A percentile compares a stretch with the other conserved stretches of the same genome.
Conservation (phyloP, 768 basidiomycete species). For the Suillus lakei region DNA sequence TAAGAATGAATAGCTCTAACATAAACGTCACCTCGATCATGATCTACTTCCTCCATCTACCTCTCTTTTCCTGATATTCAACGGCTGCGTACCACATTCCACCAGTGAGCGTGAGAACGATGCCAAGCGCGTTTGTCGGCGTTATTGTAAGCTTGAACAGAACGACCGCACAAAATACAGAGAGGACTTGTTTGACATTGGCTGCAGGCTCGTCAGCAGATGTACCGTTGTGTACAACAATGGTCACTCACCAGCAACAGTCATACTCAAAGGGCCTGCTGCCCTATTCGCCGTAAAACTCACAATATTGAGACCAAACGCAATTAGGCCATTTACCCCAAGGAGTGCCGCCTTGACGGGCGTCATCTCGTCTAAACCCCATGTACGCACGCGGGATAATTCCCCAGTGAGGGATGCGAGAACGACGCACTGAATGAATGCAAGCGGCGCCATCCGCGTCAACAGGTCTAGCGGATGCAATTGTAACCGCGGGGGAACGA, state of each 20-base stretch:
- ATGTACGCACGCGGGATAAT: constrained; percentile 61
- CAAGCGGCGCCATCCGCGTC: constrained; percentile 89
- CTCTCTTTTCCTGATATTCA: constrained; percentile 58
- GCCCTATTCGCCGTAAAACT: constrained; percentile 96
- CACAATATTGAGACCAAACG: constrained; percentile 92
- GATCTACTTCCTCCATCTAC: constrained; percentile 18
- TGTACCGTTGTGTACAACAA: background rate
- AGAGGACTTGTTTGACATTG: constrained; percentile 93
- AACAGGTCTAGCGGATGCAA: constrained; percentile 86
- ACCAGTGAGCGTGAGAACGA: constrained; percentile 81
- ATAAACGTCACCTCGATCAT: background rate
- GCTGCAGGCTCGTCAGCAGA: constrained; percentile 45
- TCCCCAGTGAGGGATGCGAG: constrained; percentile 85
- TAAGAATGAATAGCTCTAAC: too few relatives aligned
- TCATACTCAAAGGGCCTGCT: constrained; percentile 89
- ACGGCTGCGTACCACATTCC: constrained; percentile 82
- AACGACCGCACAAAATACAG: constrained; percentile 80
- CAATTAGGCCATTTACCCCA: constrained; percentile 80
- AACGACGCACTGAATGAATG: constrained; percentile 83
- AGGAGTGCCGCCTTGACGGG: constrained; percentile 55
- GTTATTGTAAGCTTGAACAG: constrained; percentile 88
- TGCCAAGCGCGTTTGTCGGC: constrained; percentile 79
- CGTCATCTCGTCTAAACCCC: constrained; percentile 46
- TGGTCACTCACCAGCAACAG: constrained; percentile 74
- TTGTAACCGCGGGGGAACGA: constrained; percentile 40